Evolutionary conservation across 306 rosid species (phyloP), one percentile per base, ranked within the genome.

Genomic region (Gillenia trifoliata): DNA sequence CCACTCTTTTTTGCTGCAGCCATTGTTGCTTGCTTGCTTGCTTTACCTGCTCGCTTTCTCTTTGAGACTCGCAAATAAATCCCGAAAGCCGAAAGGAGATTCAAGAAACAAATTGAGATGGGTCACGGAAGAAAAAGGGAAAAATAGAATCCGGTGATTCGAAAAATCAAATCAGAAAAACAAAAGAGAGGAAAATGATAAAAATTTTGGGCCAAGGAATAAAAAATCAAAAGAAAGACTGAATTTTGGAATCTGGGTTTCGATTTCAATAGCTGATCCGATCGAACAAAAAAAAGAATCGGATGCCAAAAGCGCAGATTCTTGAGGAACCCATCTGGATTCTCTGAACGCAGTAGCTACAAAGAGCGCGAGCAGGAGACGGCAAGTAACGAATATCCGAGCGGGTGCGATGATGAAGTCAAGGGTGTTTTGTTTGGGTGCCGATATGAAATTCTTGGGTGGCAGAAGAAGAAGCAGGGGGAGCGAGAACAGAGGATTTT

Each of bases 221-320:
- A 68, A 78, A 47, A 25, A 23, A 30, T n/a, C n/a, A 45, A 74
- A 70, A 4, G 1, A 29, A 77, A 78, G 78, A 79, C 70, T 45
- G 38, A 76, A 64, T 36, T 47, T 78, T 57, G 55, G 75, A 76
- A 68, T 47, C 85, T 23, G 79, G n/a, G n/a, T 68, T 76, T 68
- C 52, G 79, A 23, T 75, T 65, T 61, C 7, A 20, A 36, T 28
- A 81, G 70, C 74, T 60, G 70, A 85, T 86, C 89, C 75, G 85
- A 79, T 80, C 28, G 75, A 84, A 77, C 72, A 22, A 81, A 91
- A 86, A 89, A 77, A 77, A 81, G 90, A 83, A 84, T 78, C 88
- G 83, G 88, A 86, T 80, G 55, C 81, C 17, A 70, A 78, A 77
- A 56, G 47, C 16, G 54, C 38, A 50, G 29, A 60, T 29, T 63